Conservation (phyloP, 225 moss, liverwort and hornwort species). For the Polytrichum formosum region DNA sequence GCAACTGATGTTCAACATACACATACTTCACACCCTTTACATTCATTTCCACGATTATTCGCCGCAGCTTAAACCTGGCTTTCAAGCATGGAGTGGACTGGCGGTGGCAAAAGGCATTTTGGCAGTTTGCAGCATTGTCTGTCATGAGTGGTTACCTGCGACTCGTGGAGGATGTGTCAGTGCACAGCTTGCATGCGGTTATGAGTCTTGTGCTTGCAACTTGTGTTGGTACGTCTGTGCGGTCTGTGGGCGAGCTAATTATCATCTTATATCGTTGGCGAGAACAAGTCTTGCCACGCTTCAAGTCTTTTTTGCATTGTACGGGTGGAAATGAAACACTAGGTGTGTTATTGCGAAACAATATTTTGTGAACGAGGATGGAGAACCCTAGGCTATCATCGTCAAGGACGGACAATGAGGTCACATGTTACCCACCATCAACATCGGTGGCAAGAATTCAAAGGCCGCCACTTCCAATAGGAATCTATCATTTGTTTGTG, state of each 20-base stretch:
- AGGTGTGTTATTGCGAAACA: no score
- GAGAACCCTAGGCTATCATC: no score
- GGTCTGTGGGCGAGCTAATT: slow-evolving; percentile 1
- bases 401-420: no score
- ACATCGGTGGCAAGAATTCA: no score
- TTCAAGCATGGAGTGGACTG: slow-evolving; percentile 4
- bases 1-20: slow-evolving; percentile 16
- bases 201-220: neutral
- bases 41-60: slow-evolving; percentile 1
- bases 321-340: no score
- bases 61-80: neutral
- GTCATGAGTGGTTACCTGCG: slow-evolving; percentile 13
- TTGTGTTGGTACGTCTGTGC: slow-evolving; percentile 2
- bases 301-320: no score
- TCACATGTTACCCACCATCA: no score
- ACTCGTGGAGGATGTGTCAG: slow-evolving; percentile 15
- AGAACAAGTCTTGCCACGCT: no score
- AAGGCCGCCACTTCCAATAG: no score
- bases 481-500: no score
- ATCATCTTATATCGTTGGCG: neutral
- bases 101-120: slow-evolving; percentile 25
- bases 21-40: slow-evolving; percentile 7
- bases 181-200: slow-evolving; percentile 10
- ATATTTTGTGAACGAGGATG: no score
- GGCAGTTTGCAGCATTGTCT: slow-evolving; percentile 11